Percentiles rank a stretch among this genome's conserved stretches.
phyloP scores from a whole-genome alignment of 2,329 filamentous ascomycete genomes.

The Diatrype stigma region DNA sequence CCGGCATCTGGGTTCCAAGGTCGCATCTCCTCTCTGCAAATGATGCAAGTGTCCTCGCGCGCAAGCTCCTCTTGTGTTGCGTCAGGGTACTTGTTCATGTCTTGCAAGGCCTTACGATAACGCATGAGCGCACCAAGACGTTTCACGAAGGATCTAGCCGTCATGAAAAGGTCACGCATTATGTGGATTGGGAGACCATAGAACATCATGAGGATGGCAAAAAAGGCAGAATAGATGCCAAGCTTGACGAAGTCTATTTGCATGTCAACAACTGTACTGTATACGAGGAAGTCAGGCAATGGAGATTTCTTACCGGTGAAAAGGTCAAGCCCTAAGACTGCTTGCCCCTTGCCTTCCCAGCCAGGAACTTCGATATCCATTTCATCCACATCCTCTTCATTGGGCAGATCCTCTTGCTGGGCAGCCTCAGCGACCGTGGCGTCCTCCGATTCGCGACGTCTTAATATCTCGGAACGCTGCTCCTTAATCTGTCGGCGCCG shows the following conservation, averaged over 20 bases:
- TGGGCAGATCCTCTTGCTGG: conserved; percentile 49
- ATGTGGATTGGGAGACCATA: conserved; percentile 97
- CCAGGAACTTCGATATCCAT: conserved; percentile 93
- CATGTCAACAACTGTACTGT: conserved; percentile 10
- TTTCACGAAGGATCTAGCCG: conserved; percentile 85
- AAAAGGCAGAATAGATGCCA: conserved; percentile 84
- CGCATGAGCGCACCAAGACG: conserved; percentile 82
- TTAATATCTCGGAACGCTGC: conserved; percentile 48
- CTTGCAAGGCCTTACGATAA: conserved; percentile 84
- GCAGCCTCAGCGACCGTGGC: conserved; percentile 44
- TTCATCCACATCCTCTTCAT: conserved; percentile 77
- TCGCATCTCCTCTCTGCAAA: conserved; percentile 94
- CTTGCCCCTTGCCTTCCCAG: conserved; percentile 95
- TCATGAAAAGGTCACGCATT: conserved; percentile 91
- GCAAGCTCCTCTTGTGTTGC: conserved; percentile 81
- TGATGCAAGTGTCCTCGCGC: conserved; percentile 91
- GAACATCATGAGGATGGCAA: conserved; percentile 86
- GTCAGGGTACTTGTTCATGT: conserved; percentile 94
- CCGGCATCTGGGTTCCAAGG: conserved; percentile 65
- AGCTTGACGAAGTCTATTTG: conserved; percentile 81
- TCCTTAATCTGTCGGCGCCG: conserved; percentile 64
- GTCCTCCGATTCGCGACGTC: conserved; percentile 42
- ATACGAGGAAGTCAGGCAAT: not conserved
- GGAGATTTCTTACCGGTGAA: conserved; percentile 59
- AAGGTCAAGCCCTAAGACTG: conserved; percentile 84